phyloP scores from a whole-genome alignment of 768 basidiomycete species.

The Suillus spraguei region DNA sequence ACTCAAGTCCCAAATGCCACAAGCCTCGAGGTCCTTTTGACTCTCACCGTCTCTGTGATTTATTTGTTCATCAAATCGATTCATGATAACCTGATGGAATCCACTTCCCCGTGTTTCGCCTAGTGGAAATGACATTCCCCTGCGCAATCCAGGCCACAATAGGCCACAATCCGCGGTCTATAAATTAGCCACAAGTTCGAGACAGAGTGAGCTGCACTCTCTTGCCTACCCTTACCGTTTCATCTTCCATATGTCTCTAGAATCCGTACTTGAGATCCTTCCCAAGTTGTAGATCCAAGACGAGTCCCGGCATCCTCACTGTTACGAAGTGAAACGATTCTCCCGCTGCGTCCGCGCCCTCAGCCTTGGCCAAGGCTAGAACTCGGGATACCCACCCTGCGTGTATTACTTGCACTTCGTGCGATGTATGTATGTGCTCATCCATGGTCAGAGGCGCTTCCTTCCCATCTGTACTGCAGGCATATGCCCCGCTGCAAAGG shows the following conservation, averaged over 20 bases:
- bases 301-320: background rate
- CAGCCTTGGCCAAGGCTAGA: background rate
- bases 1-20: background rate
- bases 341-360: background rate
- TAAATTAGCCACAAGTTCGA: conserved; percentile 4
- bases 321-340: background rate
- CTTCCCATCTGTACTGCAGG: conserved; percentile 38
- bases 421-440: conserved; percentile 26
- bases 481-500: conserved; percentile 33
- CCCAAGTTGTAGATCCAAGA: too few relatives aligned
- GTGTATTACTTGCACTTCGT: conserved; percentile 3
- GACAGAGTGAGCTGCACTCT: conserved; percentile 1
- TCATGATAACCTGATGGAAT: conserved; percentile 6
- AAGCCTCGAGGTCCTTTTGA: conserved; percentile 7
- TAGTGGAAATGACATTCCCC: background rate
- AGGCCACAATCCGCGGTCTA: background rate
- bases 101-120: background rate
- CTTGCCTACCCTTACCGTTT: background rate
- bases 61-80: conserved; percentile 3
- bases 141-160: conserved; percentile 1
- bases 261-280: background rate
- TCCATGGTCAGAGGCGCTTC: conserved; percentile 41
- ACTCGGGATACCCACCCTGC: background rate
- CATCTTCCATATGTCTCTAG: background rate
- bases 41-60: background rate